Conservation (phyloP, 768 basidiomycete genomes). For the Fomitopsis pulvina region DNA sequence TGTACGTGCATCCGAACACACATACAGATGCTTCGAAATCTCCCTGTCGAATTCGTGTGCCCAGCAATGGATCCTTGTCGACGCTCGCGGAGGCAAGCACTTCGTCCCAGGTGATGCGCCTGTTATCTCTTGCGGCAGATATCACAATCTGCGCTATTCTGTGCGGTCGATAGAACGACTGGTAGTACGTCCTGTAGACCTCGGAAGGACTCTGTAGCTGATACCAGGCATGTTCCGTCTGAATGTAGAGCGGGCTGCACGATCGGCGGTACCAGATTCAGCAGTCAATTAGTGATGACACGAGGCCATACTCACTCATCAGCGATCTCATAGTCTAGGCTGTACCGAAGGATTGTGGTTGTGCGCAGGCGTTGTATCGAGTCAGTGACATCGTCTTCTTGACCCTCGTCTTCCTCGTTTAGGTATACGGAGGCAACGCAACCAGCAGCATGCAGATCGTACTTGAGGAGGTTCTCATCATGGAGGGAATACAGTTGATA, state of each 20-base stretch:
- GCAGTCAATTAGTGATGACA: background rate
- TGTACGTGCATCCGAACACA: background rate
- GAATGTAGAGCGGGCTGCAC: constrained; percentile 55
- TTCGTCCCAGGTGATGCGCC: constrained; percentile 21
- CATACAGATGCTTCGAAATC: background rate
- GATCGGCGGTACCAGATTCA: background rate
- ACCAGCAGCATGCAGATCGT: constrained; percentile 50
- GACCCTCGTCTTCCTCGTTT: constrained; percentile 56
- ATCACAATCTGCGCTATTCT: constrained; percentile 45
- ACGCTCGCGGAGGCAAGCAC: constrained; percentile 25
- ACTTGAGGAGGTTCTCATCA: constrained; percentile 20
- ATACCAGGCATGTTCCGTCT: constrained; percentile 62
- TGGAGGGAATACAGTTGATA: constrained; percentile 46
- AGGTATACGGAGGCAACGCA: constrained; percentile 38
- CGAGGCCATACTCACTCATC: constrained; percentile 48
- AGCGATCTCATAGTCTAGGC: constrained; percentile 42
- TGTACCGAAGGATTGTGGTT: constrained; percentile 38
- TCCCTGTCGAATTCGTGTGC: background rate
- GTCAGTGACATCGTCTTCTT: constrained; percentile 42
- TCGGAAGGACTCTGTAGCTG: constrained; percentile 42
- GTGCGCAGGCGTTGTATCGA: constrained; percentile 35
- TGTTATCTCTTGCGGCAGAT: constrained; percentile 26
- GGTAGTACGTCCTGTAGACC: constrained; percentile 37
- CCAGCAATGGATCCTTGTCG: background rate
- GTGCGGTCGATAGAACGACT: constrained; percentile 44